phyloP scores from a whole-genome alignment of 2,329 filamentous ascomycete species.

The Curvularia hawaiiensis region DNA sequence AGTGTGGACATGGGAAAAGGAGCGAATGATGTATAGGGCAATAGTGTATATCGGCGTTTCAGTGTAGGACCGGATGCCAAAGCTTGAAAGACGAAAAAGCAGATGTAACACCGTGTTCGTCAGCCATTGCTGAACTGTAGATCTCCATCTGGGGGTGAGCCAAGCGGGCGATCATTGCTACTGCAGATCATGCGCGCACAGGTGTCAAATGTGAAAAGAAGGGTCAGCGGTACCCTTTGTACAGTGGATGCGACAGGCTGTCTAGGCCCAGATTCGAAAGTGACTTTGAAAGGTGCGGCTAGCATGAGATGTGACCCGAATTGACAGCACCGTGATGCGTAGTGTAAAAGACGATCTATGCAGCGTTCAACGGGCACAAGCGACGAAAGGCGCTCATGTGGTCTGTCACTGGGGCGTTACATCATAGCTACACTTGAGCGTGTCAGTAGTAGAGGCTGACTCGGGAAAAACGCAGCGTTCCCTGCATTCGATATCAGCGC shows the following conservation, averaged over 20 bases:
- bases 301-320: not conserved
- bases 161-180: constrained; percentile 14
- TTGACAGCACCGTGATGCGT: constrained; percentile 9
- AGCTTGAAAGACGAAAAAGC: constrained; percentile 5
- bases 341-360: constrained; percentile 16
- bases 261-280: not conserved
- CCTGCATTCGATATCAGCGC: constrained; percentile 25
- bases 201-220: not conserved
- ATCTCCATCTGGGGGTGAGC: constrained; percentile 13
- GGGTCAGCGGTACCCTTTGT: not conserved
- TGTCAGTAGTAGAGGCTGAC: constrained; percentile 14
- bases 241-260: not conserved
- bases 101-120: constrained; percentile 6
- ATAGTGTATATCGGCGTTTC: not conserved
- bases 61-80: constrained; percentile 2
- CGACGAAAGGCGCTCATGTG: constrained; percentile 8
- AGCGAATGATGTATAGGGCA: constrained; percentile 1
- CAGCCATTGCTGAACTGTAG: constrained; percentile 9
- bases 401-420: constrained; percentile 7
- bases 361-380: constrained; percentile 25
- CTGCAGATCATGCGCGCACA: constrained; percentile 7
- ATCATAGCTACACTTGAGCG: constrained; percentile 9
- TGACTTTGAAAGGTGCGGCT: constrained; percentile 1
- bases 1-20: constrained; percentile 1
- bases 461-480: constrained; percentile 15